Conservation (phyloP, 192 early-diverging fungal species). For the Linnemannia exigua region DNA sequence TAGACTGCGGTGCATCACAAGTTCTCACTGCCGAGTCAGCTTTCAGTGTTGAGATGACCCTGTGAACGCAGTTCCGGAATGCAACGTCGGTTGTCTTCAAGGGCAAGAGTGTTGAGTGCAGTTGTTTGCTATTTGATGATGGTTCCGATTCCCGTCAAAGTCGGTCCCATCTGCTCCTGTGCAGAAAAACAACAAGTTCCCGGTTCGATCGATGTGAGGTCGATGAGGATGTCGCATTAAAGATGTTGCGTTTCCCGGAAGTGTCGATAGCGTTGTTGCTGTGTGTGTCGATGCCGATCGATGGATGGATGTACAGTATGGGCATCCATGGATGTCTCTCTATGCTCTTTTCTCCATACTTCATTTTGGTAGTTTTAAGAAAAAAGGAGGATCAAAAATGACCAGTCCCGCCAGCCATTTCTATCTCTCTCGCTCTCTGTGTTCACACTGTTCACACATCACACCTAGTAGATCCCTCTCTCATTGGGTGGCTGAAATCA, state of each 20-base stretch:
- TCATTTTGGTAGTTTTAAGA: conserved; percentile 55
- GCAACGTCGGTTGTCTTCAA: neutral
- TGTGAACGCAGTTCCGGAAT: neutral
- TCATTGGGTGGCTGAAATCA: conserved; percentile 6
- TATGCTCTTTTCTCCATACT: conserved; percentile 26
- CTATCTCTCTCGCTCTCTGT: neutral
- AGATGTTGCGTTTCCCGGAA: conserved; percentile 2
- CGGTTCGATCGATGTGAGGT: neutral
- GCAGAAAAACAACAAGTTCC: neutral
- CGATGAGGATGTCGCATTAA: neutral
- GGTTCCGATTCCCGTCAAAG: neutral
- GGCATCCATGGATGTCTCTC: neutral
- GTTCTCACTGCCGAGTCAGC: neutral
- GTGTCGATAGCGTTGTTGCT: neutral
- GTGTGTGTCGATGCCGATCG: conserved; percentile 1
- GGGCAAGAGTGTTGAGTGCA: neutral
- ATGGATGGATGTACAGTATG: conserved; percentile 32
- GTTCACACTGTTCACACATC: neutral
- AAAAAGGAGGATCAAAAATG: conserved; percentile 47
- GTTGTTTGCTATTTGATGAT: conserved; percentile 4
- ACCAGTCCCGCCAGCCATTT: neutral
- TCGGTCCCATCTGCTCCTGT: neutral
- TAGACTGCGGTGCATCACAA: neutral
- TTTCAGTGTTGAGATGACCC: neutral
- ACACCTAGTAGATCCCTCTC: neutral